Conservation (phyloP, 148 eudicot genomes). For the Amaranthus cruentus region DNA sequence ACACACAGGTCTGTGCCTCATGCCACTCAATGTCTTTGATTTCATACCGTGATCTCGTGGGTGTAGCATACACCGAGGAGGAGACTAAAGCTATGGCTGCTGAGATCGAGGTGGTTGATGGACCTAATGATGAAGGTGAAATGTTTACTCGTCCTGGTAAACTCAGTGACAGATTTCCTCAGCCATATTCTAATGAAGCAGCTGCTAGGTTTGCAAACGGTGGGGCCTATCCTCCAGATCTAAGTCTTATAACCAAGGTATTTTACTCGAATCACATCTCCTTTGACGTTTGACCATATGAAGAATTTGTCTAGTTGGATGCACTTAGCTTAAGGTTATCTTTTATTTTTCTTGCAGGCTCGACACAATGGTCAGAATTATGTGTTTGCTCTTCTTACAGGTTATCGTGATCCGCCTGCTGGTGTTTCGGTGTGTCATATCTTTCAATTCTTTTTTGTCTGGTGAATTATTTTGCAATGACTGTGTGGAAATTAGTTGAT, state of each 20-base stretch:
- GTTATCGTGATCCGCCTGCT: constrained; percentile 92
- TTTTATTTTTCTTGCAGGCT: constrained; percentile 44
- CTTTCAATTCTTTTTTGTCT: background rate
- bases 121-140: constrained; percentile 94
- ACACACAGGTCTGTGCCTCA: constrained; percentile 82
- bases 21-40: constrained; percentile 86
- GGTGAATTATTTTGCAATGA: constrained; percentile 4
- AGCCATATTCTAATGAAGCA: constrained; percentile 74
- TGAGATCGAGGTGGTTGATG: constrained; percentile 83
- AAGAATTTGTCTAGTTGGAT: constrained; percentile 4
- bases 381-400: constrained; percentile 72
- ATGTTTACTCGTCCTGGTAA: constrained; percentile 86
- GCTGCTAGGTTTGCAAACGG: constrained; percentile 99
- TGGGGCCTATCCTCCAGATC: constrained; percentile 98
- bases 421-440: constrained; percentile 54
- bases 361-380: constrained; percentile 91
- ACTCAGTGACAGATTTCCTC: constrained; percentile 74
- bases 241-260: constrained; percentile 91
- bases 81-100: constrained; percentile 87
- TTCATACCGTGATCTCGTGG: constrained; percentile 78
- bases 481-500: background rate
- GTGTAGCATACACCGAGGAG: constrained; percentile 91
- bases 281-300: background rate
- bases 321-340: background rate
- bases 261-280: constrained; percentile 14